Conservation (phyloP, 2,329 filamentous ascomycete species). For the Xenoacremonium recifei region DNA sequence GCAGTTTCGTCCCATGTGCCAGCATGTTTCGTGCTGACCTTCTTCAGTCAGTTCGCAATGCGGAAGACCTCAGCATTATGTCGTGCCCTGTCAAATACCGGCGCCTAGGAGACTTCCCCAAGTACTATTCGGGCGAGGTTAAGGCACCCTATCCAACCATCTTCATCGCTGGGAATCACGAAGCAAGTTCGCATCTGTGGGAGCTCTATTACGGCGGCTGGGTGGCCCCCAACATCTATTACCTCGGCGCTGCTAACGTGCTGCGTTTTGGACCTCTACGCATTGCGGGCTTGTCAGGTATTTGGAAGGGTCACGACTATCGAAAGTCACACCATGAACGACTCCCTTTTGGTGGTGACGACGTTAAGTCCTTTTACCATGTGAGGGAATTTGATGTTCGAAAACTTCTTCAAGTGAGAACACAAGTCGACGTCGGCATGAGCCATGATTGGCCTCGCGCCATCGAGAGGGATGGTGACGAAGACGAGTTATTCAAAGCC, state of each 20-base stretch:
- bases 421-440: constrained; percentile 85
- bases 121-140: constrained; percentile 81
- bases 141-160: constrained; percentile 85
- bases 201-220: constrained; percentile 96
- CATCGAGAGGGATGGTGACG: constrained; percentile 77
- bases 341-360: constrained; percentile 75
- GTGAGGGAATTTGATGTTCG: constrained; percentile 87
- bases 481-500: constrained; percentile 62
- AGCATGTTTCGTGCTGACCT: constrained; percentile 5
- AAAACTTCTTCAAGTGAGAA: constrained; percentile 80
- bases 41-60: constrained; percentile 77
- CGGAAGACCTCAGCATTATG: constrained; percentile 83
- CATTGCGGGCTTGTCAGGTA: constrained; percentile 87
- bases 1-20: constrained; percentile 6
- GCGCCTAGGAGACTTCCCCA: constrained; percentile 84
- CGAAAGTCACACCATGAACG: constrained; percentile 80
- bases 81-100: constrained; percentile 88
- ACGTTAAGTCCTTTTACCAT: constrained; percentile 84
- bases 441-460: constrained; percentile 94
- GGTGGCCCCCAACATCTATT: constrained; percentile 97
- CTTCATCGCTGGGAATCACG: constrained; percentile 93
- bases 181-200: constrained; percentile 85
- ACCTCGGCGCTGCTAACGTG: constrained; percentile 89
- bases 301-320: constrained; percentile 93
- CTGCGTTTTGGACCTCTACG: constrained; percentile 79